Percentiles rank a stretch among this genome's conserved stretches.
Conservation (phyloP, 164 flowering plant genomes). For the Akebia trifoliata region DNA sequence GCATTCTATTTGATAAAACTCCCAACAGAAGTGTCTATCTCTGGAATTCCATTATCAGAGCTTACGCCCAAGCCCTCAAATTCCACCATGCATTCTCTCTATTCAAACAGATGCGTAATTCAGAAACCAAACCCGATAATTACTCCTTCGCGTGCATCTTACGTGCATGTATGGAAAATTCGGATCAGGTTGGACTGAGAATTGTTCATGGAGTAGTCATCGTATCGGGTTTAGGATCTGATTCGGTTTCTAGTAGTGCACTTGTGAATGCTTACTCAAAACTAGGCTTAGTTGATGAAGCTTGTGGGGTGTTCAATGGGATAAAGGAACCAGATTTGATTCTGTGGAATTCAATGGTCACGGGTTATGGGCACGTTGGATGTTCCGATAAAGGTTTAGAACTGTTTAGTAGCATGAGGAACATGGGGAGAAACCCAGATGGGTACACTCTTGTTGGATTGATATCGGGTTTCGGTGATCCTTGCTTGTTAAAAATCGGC, state of each 20-base stretch:
- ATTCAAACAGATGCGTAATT: constrained; percentile 37
- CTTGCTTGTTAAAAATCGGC: constrained; percentile 31
- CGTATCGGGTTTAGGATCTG: constrained; percentile 44
- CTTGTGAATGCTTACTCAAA: constrained; percentile 66
- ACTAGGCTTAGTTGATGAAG: constrained; percentile 45
- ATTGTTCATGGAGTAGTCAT: constrained; percentile 46
- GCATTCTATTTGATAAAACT: constrained; percentile 53
- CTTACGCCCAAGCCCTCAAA: constrained; percentile 40
- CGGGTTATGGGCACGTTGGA: constrained; percentile 47
- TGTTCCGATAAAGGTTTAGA: constrained; percentile 41
- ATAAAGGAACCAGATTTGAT: constrained; percentile 58
- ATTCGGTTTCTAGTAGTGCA: constrained; percentile 52
- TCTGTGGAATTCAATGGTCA: constrained; percentile 64
- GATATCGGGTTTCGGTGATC: constrained; percentile 34
- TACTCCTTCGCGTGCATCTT: constrained; percentile 69
- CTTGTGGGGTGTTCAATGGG: constrained; percentile 43
- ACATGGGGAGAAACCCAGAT: constrained; percentile 44
- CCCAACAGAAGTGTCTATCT: constrained; percentile 53
- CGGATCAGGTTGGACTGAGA: constrained; percentile 28
- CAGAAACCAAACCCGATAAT: constrained; percentile 51
- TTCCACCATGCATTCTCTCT: constrained; percentile 42
- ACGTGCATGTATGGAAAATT: constrained; percentile 51
- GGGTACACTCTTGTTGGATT: constrained; percentile 65
- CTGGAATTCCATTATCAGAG: constrained; percentile 87
- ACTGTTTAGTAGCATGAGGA: constrained; percentile 44